Evolutionary conservation across 108 stramenopile species (phyloP).

Genomic region (Stephanodiscus minutulus): DNA sequence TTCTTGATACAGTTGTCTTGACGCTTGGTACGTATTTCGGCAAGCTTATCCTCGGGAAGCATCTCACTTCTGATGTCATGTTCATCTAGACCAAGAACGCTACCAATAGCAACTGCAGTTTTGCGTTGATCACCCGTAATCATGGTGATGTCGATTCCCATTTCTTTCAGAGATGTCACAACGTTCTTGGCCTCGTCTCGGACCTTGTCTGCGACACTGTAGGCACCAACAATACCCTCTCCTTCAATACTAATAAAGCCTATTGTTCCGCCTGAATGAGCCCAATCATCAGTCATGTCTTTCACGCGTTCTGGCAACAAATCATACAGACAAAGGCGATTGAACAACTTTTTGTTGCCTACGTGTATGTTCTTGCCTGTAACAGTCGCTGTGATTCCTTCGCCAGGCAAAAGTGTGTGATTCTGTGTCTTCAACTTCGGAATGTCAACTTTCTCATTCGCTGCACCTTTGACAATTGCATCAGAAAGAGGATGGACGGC

Average conservation of each 20-base stretch:
- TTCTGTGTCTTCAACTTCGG: conserved; percentile 48
- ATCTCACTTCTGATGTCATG: conserved; percentile 59
- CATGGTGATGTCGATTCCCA: conserved; percentile 87
- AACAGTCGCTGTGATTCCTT: conserved; percentile 66
- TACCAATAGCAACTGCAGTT: conserved; percentile 85
- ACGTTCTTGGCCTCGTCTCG: conserved; percentile 61
- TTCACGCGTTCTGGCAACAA: conserved; percentile 24
- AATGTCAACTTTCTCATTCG: conserved; percentile 55
- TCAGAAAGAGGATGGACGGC: conserved; percentile 76
- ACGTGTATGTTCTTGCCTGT: conserved; percentile 61
- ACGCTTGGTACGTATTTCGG: conserved; percentile 38
- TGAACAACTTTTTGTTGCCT: conserved; percentile 73
- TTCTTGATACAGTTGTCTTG: conserved; percentile 13
- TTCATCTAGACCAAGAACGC: conserved; percentile 58
- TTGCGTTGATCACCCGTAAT: conserved; percentile 90
- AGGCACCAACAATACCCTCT: conserved; percentile 74
- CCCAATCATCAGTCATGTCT: conserved; percentile 56
- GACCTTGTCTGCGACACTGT: conserved; percentile 73
- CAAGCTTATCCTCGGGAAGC: conserved; percentile 75
- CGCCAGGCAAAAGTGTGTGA: conserved; percentile 66
- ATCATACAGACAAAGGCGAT: conserved; percentile 57
- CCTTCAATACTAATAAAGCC: conserved; percentile 77
- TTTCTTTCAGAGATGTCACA: conserved; percentile 57
- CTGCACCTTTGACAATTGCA: conserved; percentile 66
- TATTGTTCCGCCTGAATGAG: conserved; percentile 54